Base-by-base conservation (phyloP, 176 grass and related monocot species). In the Thalia dealbata region DNA sequence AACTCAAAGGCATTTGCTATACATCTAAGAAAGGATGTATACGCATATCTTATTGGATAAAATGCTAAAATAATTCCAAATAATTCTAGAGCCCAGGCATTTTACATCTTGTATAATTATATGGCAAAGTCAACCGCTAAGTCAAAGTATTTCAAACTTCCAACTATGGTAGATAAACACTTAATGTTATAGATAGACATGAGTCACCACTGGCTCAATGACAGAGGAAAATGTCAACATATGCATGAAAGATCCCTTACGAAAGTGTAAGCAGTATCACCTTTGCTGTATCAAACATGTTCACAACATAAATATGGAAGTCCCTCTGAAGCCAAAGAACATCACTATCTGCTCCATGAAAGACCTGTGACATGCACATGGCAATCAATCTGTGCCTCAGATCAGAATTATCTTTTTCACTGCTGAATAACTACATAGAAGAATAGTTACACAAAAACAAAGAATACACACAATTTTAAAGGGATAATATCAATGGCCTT, bases 221-320 rank as follows among this genome's bases (percentile, higher is more conserved):
- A n/a, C n/a, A n/a, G n/a, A n/a, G n/a, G n/a, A n/a, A n/a, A n/a
- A n/a, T n/a, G n/a, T n/a, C n/a, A n/a, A n/a, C n/a, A n/a, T n/a
- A n/a, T n/a, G n/a, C n/a, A n/a, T 24, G 12, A 63, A 27, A 28
- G 22, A 3, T 28, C 30, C 13, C 6, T 10, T 42, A 35, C n/a
- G 7, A 72, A 10, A 24, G 24, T 72, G 22, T 19, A 44, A 72
- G 22, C 54, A 29, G 26, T 21, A 72, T 81, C 80, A 88, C 93
- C 87, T 96, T 96, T 48, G 89, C 89, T 72, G 93, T 96, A 85
- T 96, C 93, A 86, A 96, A 96, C 93, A 96, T 96, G 82, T 96
- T 90, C 51, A 96, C 82, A 3, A 92, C 87, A 82, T 96, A 96
- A 76, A 96, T 96, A 83, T 96, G 89, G 67, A 96, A 96, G 78